Base-by-base conservation (phyloP, 2,329 filamentous ascomycete species). In the Aureobasidium sp. region DNA sequence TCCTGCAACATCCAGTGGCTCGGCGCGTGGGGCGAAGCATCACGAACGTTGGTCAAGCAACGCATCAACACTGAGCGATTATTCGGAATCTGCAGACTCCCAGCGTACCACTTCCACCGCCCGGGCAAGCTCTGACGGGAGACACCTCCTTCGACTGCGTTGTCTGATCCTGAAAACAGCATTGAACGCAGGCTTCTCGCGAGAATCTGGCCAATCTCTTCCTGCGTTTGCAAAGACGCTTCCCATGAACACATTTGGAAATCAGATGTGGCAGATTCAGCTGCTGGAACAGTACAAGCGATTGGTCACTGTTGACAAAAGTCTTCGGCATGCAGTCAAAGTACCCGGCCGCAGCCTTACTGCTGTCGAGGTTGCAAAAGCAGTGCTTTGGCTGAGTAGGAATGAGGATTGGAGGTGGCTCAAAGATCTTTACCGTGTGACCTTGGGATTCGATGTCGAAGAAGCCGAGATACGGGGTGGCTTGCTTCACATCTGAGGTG, bases 361-460 rank as follows among this genome's bases (percentile, higher is more conserved):
- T 3, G 86, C 88, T 0, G 70, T 76, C n/a, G 90, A 96, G 60
- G 81, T 94, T 57, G 87, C 86, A 30, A 85, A 84, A 67, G 88
- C 87, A 45, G 85, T 95, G 6, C 75, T 79, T 49, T 85, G 84
- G 74, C 87, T 95, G 79, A 79, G 80, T 49, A 76, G 81, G 11
- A 83, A 80, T 24, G 78, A 81, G 54, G 82, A 90, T 61, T 93
- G 93, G 68, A 74, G 74, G 7, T 96, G 91, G 76, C 72, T 96
- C 58, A 77, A 82, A 45, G 90, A 95, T 62, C 74, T 96, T 12
- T 96, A 88, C 71, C 79, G 81, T 50, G 76, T 91, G 35, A 89
- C 95, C 2, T 95, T 94, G 67, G 86, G 88, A 3, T 91, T 91
- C 63, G 80, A 85, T 42, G 71, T 89, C 14, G 88, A 95, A 53